Base-by-base conservation (phyloP, 768 basidiomycete genomes). In the Russula sp. region DNA sequence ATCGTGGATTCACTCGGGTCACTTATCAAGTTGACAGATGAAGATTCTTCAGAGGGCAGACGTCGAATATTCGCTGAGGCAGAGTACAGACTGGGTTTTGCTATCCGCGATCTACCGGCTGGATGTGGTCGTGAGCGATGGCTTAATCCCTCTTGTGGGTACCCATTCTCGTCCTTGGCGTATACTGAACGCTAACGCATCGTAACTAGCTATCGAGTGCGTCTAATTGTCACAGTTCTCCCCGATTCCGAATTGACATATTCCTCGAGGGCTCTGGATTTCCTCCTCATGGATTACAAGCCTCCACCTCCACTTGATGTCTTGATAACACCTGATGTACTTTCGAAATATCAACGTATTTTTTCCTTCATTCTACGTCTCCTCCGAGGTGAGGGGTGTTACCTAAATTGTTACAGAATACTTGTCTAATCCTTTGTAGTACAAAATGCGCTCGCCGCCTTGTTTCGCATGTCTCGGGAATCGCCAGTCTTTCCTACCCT, bases 271-370 rank as follows among this genome's bases (percentile, higher is more conserved):
- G 92, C 93, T 7, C 71, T 96, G 46, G 93, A 95, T 71, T 96
- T 95, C 70, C 74, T 96, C 14, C 91, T 90, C 69, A 85, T 96
- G 76, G 85, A 93, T 65, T 96, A 96, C 72, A 88, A 88, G 67
- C 86, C 90, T n/a, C 90, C 92, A 1, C 78, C 78, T n/a, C 83
- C 91, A 0, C 75, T 96, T 42, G 82, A 85, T 49, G 78, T 85
- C 11, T 70, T 96, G 10, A 87, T 96, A 36, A 83, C 90, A 2
- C 76, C 82, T 1, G 77, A 81, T 5, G 80, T 88, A 36, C 72
- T 94, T n/a, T 85, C 82, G 6, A 95, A 94, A 70, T 95, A 95
- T 69, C 90, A 93, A 65, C 78, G 88, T 43, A 76, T 94, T 63
- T 93, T 93, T 71, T 79, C 87, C 0, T 85, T 93, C 67, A 80